Conservation (phyloP, 2,329 filamentous ascomycete genomes). For the Stachybotrys chlorohalonatus region DNA sequence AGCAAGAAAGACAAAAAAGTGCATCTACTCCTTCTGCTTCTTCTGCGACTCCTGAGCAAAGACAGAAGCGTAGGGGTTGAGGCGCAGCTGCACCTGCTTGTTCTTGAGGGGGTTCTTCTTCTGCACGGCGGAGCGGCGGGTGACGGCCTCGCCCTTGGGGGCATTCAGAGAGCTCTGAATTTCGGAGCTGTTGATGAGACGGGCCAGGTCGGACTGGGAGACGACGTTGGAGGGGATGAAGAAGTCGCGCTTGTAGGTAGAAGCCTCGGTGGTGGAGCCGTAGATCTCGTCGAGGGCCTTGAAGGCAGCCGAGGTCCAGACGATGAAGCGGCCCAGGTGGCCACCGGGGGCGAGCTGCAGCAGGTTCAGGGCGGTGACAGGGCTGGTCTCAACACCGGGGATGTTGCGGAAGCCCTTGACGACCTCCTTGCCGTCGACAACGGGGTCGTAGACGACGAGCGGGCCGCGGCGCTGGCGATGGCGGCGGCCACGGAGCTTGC, state of each 20-base stretch:
- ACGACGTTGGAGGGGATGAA: conserved; percentile 88
- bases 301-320: conserved; percentile 98
- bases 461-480: conserved; percentile 97
- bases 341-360: conserved; percentile 98
- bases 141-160: conserved; percentile 80
- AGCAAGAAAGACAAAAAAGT: conserved; percentile 20
- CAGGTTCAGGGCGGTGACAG: conserved; percentile 92
- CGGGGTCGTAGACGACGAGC: conserved; percentile 94
- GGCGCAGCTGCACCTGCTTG: conserved; percentile 96
- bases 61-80: conserved; percentile 94
- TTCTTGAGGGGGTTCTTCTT: conserved; percentile 99
- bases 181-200: conserved; percentile 98
- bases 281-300: conserved; percentile 95
- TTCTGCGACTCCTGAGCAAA: conserved; percentile 62
- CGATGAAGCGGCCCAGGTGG: conserved; percentile 96
- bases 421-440: conserved; percentile 90
- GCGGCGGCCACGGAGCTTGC: conserved; percentile 94
- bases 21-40: conserved; percentile 25
- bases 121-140: conserved; percentile 86
- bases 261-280: conserved; percentile 82
- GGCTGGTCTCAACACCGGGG: conserved; percentile 91
- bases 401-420: conserved; percentile 97
- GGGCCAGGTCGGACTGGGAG: conserved; percentile 87
- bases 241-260: conserved; percentile 98
- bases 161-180: conserved; percentile 92